These are phyloP conservation scores for Fusarium sp. DNA, from an alignment of 2,329 filamentous ascomycete species.

Conservation along the genomic window DNA sequence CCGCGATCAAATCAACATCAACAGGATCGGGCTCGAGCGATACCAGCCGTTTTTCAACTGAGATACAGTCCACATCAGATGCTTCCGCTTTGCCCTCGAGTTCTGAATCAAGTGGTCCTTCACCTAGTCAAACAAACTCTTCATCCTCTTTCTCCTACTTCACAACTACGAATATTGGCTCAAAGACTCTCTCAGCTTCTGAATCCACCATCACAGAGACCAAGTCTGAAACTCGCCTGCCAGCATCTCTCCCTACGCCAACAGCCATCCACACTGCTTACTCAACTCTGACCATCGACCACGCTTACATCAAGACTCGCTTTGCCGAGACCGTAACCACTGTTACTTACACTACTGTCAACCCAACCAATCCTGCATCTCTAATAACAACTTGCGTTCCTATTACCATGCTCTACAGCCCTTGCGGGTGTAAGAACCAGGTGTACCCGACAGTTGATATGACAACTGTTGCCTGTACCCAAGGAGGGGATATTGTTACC, in stretches of 20 bases:
- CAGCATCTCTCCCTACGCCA: not conserved
- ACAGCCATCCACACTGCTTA: not conserved
- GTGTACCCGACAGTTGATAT: not conserved
- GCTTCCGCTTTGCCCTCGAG: not conserved
- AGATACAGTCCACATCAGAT: not conserved
- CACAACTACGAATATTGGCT: not conserved
- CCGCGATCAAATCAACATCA: fast-evolving
- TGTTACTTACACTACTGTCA: not conserved
- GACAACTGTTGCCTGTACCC: not conserved
- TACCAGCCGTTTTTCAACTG: not conserved
- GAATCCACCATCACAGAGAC: not conserved
- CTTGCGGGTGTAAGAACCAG: not conserved
- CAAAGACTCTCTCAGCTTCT: not conserved
- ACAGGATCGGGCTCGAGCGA: not conserved
- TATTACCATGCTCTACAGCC: not conserved
- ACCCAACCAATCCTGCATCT: not conserved
- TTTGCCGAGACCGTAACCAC: not conserved
- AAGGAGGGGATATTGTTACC: not conserved
- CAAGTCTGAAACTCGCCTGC: not conserved
- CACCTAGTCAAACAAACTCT: not conserved
- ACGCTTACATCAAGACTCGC: not conserved
- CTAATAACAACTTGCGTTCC: not conserved
- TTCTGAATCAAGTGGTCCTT: not conserved
- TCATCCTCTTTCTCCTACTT: not conserved
- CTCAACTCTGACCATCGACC: not conserved